Conservation (phyloP, 1,284 basidiomycete genomes). For the Neotropicomus parvogracilis region DNA sequence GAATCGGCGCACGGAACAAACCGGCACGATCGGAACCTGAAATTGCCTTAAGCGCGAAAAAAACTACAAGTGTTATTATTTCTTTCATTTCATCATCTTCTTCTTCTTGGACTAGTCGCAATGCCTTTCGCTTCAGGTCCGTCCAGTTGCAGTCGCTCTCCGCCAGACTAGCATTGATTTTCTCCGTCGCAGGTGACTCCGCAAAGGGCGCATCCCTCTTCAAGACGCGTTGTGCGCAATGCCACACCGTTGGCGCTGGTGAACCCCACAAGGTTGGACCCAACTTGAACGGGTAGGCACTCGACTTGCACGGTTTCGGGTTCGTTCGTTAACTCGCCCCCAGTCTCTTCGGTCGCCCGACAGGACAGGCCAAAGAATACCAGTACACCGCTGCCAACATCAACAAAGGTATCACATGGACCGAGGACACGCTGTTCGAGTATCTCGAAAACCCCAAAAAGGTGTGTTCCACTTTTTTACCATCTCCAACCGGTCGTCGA, state of each 20-base stretch:
- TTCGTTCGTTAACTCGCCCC: background rate
- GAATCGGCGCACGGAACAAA: conserved; percentile 24
- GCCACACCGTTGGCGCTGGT: conserved; percentile 87
- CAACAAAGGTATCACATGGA: conserved; percentile 91
- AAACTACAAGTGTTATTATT: conserved; percentile 2
- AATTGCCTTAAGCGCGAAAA: conserved; percentile 18
- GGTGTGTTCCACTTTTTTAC: conserved; percentile 39
- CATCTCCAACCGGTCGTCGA: background rate
- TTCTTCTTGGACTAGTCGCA: conserved; percentile 8
- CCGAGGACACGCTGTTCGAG: conserved; percentile 85
- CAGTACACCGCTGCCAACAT: conserved; percentile 95
- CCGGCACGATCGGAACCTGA: conserved; percentile 29
- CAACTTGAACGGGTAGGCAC: conserved; percentile 83
- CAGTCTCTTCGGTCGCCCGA: conserved; percentile 82
- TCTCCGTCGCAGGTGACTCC: conserved; percentile 65
- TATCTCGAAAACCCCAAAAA: conserved; percentile 98
- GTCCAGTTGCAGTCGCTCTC: background rate
- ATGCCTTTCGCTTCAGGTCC: conserved; percentile 32
- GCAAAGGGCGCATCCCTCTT: conserved; percentile 87
- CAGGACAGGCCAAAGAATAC: conserved; percentile 84
- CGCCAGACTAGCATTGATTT: background rate
- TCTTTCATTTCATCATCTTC: conserved; percentile 4
- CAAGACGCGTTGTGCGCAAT: conserved; percentile 97
- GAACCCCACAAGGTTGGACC: conserved; percentile 91
- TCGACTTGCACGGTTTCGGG: background rate